Base-by-base conservation (phyloP, 2,329 filamentous ascomycete species). In the Penicillium decumbens region DNA sequence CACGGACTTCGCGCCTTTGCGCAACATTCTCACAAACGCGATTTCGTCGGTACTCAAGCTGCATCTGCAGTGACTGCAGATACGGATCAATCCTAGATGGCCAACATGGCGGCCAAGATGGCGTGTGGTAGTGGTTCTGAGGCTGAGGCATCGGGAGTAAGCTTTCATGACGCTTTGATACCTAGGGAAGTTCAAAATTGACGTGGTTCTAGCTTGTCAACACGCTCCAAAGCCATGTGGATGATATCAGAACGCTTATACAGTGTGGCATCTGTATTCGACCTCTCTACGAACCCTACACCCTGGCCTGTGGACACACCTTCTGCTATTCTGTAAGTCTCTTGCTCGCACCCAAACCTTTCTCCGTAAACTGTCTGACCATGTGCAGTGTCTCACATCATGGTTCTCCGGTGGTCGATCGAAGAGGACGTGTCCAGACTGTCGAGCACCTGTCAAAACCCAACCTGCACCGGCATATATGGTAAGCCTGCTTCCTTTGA, bases 181-280 rank as follows among this genome's bases (percentile, higher is more conserved):
- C 4, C 44, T 39, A 27, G 41, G 33, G 25, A 40, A 33, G 15
- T 33, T 38, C 13, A 13, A 35, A 27, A 59, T 51, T 61, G 43
- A 62, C 53, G 39, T 38, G 25, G 47, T 20, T 40, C 20, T 45
- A 73, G 69, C 66, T 75, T 29, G 59, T 72, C 24, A 57, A 70
- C 51, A 75, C 70, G 5, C 62, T 76, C 15, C 73, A 77, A 59
- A 66, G 72, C 40, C 81, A 86, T 65, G 77, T 87, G 40, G 77
- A 83, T 58, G 76, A 78, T 57, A 78, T 87, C 53, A 77, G 82
- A 56, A 71, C 69, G 27, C 74, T 84, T 28, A 72, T 85, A 59
- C 83, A 81, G 49, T 88, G 84, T 71, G 82, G 83, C 55, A 83
- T 88, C 54, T 88, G 84, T 67, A 80, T 85, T 57, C 78, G 80